Percentiles rank a stretch among this genome's conserved stretches.
Evolutionary conservation across 2,329 filamentous ascomycete genomes (phyloP).

Genomic region (Penicillium sclerotigenum): DNA sequence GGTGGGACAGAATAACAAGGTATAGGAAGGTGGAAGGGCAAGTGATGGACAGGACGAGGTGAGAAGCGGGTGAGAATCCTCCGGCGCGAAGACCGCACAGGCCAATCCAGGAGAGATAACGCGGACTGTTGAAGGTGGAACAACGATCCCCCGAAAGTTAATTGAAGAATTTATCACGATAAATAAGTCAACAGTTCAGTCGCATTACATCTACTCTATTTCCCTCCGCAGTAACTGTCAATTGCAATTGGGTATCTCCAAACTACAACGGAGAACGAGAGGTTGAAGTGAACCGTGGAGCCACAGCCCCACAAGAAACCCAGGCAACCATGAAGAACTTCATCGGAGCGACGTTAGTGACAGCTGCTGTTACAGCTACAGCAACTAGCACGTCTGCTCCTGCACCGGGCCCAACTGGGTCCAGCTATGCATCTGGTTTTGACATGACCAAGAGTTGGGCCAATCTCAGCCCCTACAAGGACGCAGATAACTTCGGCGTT

Average conservation of each 20-base stretch:
- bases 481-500: slow-evolving; percentile 24
- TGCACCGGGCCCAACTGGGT: slow-evolving; percentile 22
- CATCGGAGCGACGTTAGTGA: not conserved
- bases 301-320: not conserved
- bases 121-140: not conserved
- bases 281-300: not conserved
- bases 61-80: too few species aligned
- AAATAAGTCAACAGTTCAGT: not conserved
- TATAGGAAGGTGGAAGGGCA: too few species aligned
- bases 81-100: too few species aligned
- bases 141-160: not conserved
- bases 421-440: slow-evolving; percentile 29
- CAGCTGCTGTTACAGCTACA: slow-evolving; percentile 5
- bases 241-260: not conserved
- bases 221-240: not conserved
- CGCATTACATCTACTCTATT: not conserved
- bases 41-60: too few species aligned
- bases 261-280: not conserved
- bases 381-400: slow-evolving; percentile 6
- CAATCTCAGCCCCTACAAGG: slow-evolving; percentile 32
- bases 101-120: not conserved
- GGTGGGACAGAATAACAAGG: too few species aligned
- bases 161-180: not conserved
- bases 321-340: slow-evolving; percentile 13
- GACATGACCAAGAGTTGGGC: slow-evolving; percentile 33